These are phyloP conservation scores for Clathrospora elynae DNA, from an alignment of 2,329 filamentous ascomycete species.

Conservation along the genomic window DNA sequence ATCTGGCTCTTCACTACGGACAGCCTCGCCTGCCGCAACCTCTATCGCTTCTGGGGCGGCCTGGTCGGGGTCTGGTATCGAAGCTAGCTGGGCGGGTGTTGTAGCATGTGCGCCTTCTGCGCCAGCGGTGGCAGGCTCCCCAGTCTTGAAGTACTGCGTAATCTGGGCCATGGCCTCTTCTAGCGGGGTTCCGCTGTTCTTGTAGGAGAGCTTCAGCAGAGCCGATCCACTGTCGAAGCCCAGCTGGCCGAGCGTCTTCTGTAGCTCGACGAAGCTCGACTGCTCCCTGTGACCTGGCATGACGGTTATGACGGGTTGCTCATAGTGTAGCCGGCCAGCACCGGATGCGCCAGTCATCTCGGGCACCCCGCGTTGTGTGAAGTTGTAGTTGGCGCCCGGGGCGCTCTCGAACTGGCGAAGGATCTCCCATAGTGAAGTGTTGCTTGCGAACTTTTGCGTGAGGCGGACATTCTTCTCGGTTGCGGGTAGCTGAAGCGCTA, in stretches of 20 bases:
- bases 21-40: constrained; percentile 32
- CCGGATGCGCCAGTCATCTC: constrained; percentile 62
- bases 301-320: constrained; percentile 82
- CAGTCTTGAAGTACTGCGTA: constrained; percentile 69
- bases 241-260: constrained; percentile 85
- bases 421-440: constrained; percentile 86
- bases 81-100: constrained; percentile 34
- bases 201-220: constrained; percentile 77
- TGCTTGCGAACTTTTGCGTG: constrained; percentile 84
- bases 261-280: constrained; percentile 76
- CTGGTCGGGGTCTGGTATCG: constrained; percentile 26
- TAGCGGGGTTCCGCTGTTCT: constrained; percentile 74
- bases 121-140: constrained; percentile 35
- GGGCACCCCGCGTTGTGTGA: constrained; percentile 82
- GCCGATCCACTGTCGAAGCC: constrained; percentile 85
- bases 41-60: constrained; percentile 34
- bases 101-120: constrained; percentile 38
- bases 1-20: constrained; percentile 30
- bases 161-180: constrained; percentile 87
- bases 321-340: constrained; percentile 79
- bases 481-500: constrained; percentile 80
- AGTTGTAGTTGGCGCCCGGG: constrained; percentile 62
- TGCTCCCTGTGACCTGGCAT: constrained; percentile 74
- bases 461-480: constrained; percentile 63
- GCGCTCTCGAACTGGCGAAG: constrained; percentile 84